A percentile compares a stretch with the other conserved stretches of the same genome.
Conservation (phyloP, 352 stramenopile genomes). For the Saprolegnia diclina region DNA sequence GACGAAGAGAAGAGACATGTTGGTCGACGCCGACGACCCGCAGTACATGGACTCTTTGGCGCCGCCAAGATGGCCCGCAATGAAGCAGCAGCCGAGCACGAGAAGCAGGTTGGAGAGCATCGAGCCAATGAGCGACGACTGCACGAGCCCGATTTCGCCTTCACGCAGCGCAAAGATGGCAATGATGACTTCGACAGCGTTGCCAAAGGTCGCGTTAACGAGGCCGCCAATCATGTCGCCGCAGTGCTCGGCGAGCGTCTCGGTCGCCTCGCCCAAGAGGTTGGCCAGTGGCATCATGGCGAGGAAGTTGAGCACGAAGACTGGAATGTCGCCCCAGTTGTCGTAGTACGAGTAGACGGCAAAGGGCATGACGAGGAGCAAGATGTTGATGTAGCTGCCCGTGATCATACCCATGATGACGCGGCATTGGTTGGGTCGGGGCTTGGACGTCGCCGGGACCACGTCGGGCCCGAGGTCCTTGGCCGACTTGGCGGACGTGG, state of each 20-base stretch:
- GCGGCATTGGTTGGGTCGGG: conserved; percentile 16
- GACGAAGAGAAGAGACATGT: conserved; percentile 67
- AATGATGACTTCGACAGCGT: conserved; percentile 87
- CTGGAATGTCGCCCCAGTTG: conserved; percentile 31
- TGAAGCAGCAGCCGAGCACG: conserved; percentile 81
- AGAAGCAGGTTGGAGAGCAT: conserved; percentile 88
- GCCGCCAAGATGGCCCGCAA: conserved; percentile 42
- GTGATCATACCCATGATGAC: conserved; percentile 19
- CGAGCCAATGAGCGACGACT: conserved; percentile 81
- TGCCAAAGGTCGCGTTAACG: conserved; percentile 89
- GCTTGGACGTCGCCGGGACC: not conserved
- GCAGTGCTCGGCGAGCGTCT: conserved; percentile 82
- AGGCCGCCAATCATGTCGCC: conserved; percentile 85
- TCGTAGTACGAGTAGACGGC: conserved; percentile 24
- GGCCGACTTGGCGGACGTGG: not conserved
- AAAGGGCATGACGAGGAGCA: conserved; percentile 27
- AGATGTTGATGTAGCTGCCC: conserved; percentile 26
- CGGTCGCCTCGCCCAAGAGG: conserved; percentile 82
- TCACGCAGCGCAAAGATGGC: conserved; percentile 65
- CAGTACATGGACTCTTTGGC: conserved; percentile 50
- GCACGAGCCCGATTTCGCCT: conserved; percentile 80
- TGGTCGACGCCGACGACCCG: conserved; percentile 44
- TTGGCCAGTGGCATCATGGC: conserved; percentile 78
- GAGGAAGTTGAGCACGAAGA: conserved; percentile 85
- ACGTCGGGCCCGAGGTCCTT: conserved; percentile 5